Conservation (phyloP, 176 grass and related monocot genomes). For the Urochloa ruziziensis region DNA sequence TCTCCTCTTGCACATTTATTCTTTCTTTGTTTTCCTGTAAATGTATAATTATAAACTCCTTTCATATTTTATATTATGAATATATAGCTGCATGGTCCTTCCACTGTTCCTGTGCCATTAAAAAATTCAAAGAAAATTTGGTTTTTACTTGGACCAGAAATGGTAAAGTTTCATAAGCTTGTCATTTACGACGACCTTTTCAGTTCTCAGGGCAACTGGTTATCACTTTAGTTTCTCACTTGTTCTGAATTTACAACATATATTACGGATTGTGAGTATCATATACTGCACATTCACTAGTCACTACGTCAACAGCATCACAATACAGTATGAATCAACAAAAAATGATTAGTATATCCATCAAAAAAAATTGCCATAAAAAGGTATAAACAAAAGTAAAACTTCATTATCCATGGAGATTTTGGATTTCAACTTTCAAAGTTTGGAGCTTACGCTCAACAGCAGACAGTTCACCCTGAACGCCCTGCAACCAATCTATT, state of each 20-base stretch:
- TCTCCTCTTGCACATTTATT: background rate
- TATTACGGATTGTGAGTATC: background rate
- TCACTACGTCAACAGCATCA: conserved; percentile 12
- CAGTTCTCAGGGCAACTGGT: background rate
- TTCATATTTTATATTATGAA: background rate
- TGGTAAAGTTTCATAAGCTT: background rate
- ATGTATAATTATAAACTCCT: background rate
- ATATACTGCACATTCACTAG: conserved; percentile 6
- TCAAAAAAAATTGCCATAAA: conserved; percentile 26
- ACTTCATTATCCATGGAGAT: conserved; percentile 54
- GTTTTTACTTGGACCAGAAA: background rate
- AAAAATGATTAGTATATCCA: conserved; percentile 23
- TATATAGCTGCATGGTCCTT: background rate
- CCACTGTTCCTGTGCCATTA: background rate
- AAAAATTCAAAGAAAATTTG: background rate
- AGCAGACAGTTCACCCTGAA: conserved; percentile 57
- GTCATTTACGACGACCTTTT: background rate
- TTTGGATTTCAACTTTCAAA: conserved; percentile 83
- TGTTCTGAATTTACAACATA: conserved; percentile 20
- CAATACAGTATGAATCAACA: background rate
- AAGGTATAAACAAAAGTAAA: conserved; percentile 21
- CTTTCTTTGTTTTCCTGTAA: background rate
- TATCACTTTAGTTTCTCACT: background rate
- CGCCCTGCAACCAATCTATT: conserved; percentile 59
- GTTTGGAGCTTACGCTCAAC: conserved; percentile 70